phyloP scores from a whole-genome alignment of 169 alveolate species.

The Prorocentrum cordatum region DNA sequence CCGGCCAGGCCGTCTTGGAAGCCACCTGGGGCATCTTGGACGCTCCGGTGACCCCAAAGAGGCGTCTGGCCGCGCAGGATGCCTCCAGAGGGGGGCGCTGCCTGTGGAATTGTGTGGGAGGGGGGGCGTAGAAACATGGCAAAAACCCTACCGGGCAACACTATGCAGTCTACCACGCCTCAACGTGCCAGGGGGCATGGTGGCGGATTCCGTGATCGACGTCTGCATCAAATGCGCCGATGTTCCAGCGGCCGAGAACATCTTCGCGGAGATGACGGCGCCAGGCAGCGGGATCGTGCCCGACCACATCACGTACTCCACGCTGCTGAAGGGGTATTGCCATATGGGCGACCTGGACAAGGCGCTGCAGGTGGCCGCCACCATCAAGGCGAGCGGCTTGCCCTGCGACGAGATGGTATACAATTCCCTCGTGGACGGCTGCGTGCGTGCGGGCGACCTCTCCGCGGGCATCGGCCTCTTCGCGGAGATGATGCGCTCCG shows the following conservation, averaged over 20 bases:
- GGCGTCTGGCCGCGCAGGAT: too few species aligned
- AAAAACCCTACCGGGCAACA: too few species aligned
- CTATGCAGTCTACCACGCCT: too few species aligned
- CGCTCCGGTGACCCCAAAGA: too few species aligned
- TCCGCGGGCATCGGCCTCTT: too few species aligned
- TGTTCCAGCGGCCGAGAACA: slow-evolving; percentile 80
- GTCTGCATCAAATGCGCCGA: slow-evolving; percentile 88
- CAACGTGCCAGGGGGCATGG: too few species aligned
- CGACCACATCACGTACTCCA: slow-evolving; percentile 87
- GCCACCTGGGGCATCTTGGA: too few species aligned
- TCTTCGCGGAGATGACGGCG: slow-evolving; percentile 81
- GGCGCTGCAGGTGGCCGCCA: slow-evolving; percentile 77
- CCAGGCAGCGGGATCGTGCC: slow-evolving; percentile 79
- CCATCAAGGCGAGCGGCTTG: slow-evolving; percentile 78
- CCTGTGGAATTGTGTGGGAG: too few species aligned
- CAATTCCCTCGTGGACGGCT: slow-evolving; percentile 91
- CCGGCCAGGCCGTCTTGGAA: too few species aligned
- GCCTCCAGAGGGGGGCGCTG: too few species aligned
- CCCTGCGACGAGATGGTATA: slow-evolving; percentile 91
- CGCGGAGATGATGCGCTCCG: too few species aligned
- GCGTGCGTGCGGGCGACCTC: slow-evolving; percentile 86
- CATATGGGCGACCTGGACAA: slow-evolving; percentile 82
- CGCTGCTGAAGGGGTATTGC: slow-evolving; percentile 87
- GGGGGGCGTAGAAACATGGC: too few species aligned
- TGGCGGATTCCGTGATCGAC: slow-evolving; percentile 90